These are phyloP conservation scores for Penicillium sp. DNA, from an alignment of 2,329 filamentous ascomycete genomes.

Conservation along the genomic window DNA sequence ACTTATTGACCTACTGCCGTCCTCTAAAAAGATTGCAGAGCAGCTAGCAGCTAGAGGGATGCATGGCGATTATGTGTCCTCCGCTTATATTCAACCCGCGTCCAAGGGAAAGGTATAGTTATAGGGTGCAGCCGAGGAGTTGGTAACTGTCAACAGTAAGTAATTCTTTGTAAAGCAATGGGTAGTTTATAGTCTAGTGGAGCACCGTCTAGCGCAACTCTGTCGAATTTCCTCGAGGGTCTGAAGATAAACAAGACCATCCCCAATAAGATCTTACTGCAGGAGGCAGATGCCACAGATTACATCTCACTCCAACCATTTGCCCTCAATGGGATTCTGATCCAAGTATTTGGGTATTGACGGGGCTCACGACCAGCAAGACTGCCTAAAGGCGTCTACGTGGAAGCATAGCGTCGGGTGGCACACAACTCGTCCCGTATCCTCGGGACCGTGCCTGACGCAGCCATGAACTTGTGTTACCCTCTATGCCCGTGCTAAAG, in stretches of 20 bases:
- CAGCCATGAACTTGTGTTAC: constrained; percentile 49
- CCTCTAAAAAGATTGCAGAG: constrained; percentile 27
- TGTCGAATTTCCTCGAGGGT: constrained; percentile 46
- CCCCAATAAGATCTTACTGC: constrained; percentile 48
- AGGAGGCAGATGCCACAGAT: constrained; percentile 53
- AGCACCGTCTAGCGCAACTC: constrained; percentile 22
- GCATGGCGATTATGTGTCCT: constrained; percentile 48
- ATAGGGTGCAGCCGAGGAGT: constrained; percentile 50
- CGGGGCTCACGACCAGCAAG: constrained; percentile 50
- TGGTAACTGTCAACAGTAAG: constrained; percentile 45
- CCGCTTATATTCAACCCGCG: constrained; percentile 51
- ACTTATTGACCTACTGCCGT: constrained; percentile 34
- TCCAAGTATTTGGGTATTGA: constrained; percentile 30
- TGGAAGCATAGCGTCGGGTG: constrained; percentile 36
- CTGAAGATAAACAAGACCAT: constrained; percentile 38
- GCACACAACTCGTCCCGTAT: constrained; percentile 50
- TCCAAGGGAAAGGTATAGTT: constrained; percentile 44
- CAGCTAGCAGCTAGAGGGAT: constrained; percentile 23
- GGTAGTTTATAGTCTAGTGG: not conserved
- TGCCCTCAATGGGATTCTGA: constrained; percentile 46
- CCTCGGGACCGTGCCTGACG: constrained; percentile 48
- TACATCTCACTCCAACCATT: constrained; percentile 46
- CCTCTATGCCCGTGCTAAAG: constrained; percentile 49
- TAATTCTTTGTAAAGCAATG: not conserved
- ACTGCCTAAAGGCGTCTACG: constrained; percentile 46